Evolutionary conservation across 257 asterid genomes (phyloP).

Genomic region (Verbascum thapsus): DNA sequence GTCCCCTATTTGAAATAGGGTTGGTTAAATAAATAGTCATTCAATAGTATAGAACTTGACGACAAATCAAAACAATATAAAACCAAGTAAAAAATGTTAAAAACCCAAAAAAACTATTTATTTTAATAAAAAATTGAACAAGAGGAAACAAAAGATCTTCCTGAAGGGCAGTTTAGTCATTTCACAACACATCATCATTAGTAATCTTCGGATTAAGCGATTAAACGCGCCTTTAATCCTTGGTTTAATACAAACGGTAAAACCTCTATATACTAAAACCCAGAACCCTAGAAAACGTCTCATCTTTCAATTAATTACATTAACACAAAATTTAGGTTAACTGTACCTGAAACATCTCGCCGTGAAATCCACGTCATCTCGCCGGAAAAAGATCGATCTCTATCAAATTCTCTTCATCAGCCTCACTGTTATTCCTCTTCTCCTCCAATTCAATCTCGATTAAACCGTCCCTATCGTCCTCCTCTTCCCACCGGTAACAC

Average conservation of each 20-base stretch:
- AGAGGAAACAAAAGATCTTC: constrained; percentile 3
- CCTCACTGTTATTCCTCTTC: constrained; percentile 46
- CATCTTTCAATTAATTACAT: constrained; percentile 30
- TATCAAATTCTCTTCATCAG: constrained; percentile 79
- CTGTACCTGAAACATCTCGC: constrained; percentile 34
- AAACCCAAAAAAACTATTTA: not conserved
- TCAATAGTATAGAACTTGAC: too few relatives aligned
- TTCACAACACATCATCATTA: constrained; percentile 17
- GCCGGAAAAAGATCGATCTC: constrained; percentile 73
- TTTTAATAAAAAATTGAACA: too few relatives aligned
- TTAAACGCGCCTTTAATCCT: constrained; percentile 33
- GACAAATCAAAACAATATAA: too few relatives aligned
- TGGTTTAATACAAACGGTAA: constrained; percentile 32
- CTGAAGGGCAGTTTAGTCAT: constrained; percentile 38
- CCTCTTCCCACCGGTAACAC: constrained; percentile 63
- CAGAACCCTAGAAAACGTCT: constrained; percentile 44
- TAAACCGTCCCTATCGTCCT: constrained; percentile 66
- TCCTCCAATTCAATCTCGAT: constrained; percentile 72
- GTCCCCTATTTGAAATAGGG: too few relatives aligned
- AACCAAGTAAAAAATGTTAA: not conserved
- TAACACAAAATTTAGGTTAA: constrained; percentile 24
- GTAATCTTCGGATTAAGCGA: constrained; percentile 36
- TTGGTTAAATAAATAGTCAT: too few relatives aligned
- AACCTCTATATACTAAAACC: constrained; percentile 39
- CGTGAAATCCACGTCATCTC: constrained; percentile 38